phyloP scores from a whole-genome alignment of 805 yeast species.

The Wickerhamiella azymoides region DNA sequence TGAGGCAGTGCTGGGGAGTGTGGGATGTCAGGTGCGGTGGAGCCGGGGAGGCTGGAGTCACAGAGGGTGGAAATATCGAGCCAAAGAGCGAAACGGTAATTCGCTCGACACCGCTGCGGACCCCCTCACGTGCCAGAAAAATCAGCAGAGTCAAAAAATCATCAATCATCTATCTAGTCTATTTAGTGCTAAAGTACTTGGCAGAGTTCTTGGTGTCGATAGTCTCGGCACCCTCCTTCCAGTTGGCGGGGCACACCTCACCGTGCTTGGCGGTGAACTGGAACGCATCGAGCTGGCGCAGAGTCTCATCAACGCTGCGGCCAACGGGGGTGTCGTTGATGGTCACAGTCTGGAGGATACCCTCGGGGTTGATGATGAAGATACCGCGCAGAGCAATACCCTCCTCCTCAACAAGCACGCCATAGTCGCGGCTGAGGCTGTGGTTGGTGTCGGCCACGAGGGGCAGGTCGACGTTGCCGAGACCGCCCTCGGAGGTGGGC shows the following conservation, averaged over 20 bases:
- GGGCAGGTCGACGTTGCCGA: constrained; percentile 88
- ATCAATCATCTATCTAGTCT: background rate
- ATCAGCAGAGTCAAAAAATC: too few relatives aligned
- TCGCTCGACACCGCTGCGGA: too few relatives aligned
- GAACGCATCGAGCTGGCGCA: constrained; percentile 95
- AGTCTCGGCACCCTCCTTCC: constrained; percentile 91
- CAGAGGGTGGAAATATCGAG: too few relatives aligned
- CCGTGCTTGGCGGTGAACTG: constrained; percentile 97
- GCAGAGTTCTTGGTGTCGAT: constrained; percentile 35
- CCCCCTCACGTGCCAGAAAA: too few relatives aligned
- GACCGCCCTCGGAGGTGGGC: constrained; percentile 94
- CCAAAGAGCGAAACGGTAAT: too few relatives aligned
- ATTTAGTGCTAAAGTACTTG: constrained; percentile 18
- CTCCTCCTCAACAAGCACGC: constrained; percentile 88
- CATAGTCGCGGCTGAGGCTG: constrained; percentile 83
- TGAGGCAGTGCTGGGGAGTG: too few relatives aligned
- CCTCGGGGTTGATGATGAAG: constrained; percentile 92
- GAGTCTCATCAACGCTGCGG: constrained; percentile 92
- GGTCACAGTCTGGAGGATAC: constrained; percentile 86
- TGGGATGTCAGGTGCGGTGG: too few relatives aligned
- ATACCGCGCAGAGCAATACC: constrained; percentile 96
- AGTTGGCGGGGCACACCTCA: constrained; percentile 99
- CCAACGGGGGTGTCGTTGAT: constrained; percentile 98
- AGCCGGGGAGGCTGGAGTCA: too few relatives aligned
- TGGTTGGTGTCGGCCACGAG: constrained; percentile 93